A percentile compares a stretch with the other conserved stretches of the same genome.
Conservation (phyloP, 2,329 filamentous ascomycete species). For the Trichoderma endophyticum region DNA sequence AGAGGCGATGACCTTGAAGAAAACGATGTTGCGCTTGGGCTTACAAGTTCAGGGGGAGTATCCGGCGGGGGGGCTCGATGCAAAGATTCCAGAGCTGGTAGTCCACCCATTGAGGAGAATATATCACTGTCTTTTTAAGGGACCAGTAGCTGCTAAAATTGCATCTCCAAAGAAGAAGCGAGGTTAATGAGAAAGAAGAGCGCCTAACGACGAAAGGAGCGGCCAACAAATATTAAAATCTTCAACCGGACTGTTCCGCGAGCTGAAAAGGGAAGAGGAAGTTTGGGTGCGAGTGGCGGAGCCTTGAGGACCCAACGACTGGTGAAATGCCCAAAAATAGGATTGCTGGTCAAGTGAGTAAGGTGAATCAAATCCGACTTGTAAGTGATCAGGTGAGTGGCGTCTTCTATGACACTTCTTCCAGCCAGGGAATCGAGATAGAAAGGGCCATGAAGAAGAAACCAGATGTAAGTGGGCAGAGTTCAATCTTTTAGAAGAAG, state of each 20-base stretch:
- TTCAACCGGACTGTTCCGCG: not conserved
- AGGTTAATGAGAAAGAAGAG: not conserved
- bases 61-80: constrained; percentile 50
- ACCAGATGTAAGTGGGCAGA: not conserved
- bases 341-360: not conserved
- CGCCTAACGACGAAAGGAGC: not conserved
- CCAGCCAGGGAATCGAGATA: not conserved
- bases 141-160: not conserved
- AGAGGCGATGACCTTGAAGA: constrained; percentile 42
- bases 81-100: constrained; percentile 49
- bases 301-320: not conserved
- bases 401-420: constrained; percentile 1
- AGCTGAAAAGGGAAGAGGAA: not conserved
- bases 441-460: not conserved
- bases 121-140: not conserved
- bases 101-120: constrained; percentile 53
- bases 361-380: not conserved
- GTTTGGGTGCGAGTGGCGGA: not conserved
- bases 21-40: constrained; percentile 48
- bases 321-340: not conserved
- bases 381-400: not conserved
- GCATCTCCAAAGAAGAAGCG: constrained; percentile 17
- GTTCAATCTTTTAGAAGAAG: not conserved
- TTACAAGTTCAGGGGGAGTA: constrained; percentile 54
- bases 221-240: not conserved